Percentiles rank a stretch among this genome's conserved stretches.
Conservation (phyloP, 2,329 filamentous ascomycete species). For the Annulohypoxylon truncatum region DNA sequence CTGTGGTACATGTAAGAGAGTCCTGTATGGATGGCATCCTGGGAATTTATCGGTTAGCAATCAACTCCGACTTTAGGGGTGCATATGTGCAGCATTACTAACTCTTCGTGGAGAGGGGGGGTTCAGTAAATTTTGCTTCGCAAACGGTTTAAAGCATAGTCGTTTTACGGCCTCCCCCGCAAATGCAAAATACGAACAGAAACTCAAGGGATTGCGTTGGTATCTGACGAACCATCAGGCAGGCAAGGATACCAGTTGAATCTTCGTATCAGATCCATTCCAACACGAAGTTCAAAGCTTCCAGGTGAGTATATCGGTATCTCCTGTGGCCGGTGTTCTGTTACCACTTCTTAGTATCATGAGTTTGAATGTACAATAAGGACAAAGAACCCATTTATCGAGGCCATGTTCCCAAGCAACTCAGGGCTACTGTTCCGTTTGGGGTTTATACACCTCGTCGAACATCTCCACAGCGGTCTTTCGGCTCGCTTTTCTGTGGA, state of each 20-base stretch:
- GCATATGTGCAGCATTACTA: background rate
- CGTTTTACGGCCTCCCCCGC: background rate
- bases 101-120: background rate
- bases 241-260: background rate
- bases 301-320: background rate
- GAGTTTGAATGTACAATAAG: background rate
- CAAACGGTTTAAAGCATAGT: background rate
- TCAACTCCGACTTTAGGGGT: background rate
- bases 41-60: background rate
- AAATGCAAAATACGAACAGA: background rate
- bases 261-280: conserved; percentile 2
- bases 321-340: background rate
- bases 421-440: background rate
- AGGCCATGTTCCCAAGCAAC: background rate
- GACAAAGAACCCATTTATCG: background rate
- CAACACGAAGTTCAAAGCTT: background rate
- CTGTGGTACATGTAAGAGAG: background rate
- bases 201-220: background rate
- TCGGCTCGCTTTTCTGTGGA: conserved; percentile 35
- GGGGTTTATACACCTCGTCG: conserved; percentile 5
- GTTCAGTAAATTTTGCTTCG: background rate
- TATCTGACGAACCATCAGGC: background rate
- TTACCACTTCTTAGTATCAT: background rate
- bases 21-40: background rate
- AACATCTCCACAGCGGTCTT: conserved; percentile 42